Evolutionary conservation across 805 yeast species (phyloP).

Genomic region (Yamadazyma nakazawae): DNA sequence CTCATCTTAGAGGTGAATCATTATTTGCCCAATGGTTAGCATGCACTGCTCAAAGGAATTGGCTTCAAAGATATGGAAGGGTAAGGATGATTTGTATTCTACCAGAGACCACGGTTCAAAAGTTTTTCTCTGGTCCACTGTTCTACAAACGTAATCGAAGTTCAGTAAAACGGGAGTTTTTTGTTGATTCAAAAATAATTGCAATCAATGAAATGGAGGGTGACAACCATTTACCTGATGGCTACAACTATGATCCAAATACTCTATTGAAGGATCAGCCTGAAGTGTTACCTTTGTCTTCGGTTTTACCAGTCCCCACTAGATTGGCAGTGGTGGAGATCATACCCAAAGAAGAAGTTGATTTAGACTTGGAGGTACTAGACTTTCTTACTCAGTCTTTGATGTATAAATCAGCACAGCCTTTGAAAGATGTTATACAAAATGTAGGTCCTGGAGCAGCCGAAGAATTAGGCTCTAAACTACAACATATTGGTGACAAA

Average conservation of each 20-base stretch:
- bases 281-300: conserved; percentile 23
- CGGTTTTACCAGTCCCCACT: conserved; percentile 27
- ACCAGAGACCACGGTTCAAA: conserved; percentile 47
- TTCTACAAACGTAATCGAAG: conserved; percentile 55
- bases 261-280: conserved; percentile 37
- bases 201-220: conserved; percentile 40
- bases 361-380: conserved; percentile 48
- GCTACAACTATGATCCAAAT: conserved; percentile 35
- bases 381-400: conserved; percentile 66
- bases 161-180: conserved; percentile 61
- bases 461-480: conserved; percentile 41
- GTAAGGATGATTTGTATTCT: conserved; percentile 74
- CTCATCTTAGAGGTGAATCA: conserved; percentile 55
- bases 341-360: conserved; percentile 33
- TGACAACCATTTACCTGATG: conserved; percentile 23
- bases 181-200: conserved; percentile 54
- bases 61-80: conserved; percentile 70
- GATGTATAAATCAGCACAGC: conserved; percentile 40
- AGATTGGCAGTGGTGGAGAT: conserved; percentile 59
- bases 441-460: conserved; percentile 81
- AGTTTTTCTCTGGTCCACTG: conserved; percentile 57
- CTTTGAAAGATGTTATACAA: conserved; percentile 42
- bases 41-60: conserved; percentile 64
- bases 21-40: conserved; percentile 71
- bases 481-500: conserved; percentile 36